Conservation (phyloP, 352 stramenopile species). For the Phytopythium litorale region DNA sequence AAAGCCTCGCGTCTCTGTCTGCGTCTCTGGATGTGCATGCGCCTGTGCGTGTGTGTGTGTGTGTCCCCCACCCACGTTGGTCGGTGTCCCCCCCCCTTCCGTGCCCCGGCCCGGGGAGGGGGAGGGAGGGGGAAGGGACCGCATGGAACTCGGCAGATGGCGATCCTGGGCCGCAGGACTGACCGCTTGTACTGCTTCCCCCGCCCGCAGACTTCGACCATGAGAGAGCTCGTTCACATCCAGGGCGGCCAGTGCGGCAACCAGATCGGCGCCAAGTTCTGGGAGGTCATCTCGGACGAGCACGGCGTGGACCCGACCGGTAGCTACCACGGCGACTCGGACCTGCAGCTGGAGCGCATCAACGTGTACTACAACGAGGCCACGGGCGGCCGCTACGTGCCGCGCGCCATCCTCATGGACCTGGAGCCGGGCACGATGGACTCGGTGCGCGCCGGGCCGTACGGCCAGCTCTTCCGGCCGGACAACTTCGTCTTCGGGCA, state of each 20-base stretch:
- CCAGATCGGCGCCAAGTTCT: constrained; percentile 99
- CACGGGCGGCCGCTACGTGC: constrained; percentile 96
- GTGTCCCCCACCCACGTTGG: background rate
- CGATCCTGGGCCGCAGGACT: constrained; percentile 5
- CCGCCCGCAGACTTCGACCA: constrained; percentile 40
- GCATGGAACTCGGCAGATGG: background rate
- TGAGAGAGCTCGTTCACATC: constrained; percentile 98
- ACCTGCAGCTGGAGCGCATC: constrained; percentile 97
- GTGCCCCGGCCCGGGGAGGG: background rate
- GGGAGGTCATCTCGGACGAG: constrained; percentile 96
- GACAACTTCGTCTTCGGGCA: constrained; percentile 99
- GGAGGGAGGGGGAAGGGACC: background rate
- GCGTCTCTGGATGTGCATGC: no score
- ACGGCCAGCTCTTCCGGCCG: constrained; percentile 97
- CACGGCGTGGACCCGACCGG: constrained; percentile 93
- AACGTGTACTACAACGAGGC: constrained; percentile 99
- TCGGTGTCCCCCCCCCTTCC: background rate
- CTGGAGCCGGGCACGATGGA: constrained; percentile 99
- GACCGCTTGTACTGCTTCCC: constrained; percentile 5
- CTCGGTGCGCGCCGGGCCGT: constrained; percentile 94
- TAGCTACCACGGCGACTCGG: constrained; percentile 94
- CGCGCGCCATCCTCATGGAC: constrained; percentile 98
- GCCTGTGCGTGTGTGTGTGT: background rate
- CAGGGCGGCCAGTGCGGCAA: constrained; percentile 98
- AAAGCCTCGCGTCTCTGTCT: background rate